Conservation (phyloP, 2,329 filamentous ascomycete genomes). For the Curvularia lunata region DNA sequence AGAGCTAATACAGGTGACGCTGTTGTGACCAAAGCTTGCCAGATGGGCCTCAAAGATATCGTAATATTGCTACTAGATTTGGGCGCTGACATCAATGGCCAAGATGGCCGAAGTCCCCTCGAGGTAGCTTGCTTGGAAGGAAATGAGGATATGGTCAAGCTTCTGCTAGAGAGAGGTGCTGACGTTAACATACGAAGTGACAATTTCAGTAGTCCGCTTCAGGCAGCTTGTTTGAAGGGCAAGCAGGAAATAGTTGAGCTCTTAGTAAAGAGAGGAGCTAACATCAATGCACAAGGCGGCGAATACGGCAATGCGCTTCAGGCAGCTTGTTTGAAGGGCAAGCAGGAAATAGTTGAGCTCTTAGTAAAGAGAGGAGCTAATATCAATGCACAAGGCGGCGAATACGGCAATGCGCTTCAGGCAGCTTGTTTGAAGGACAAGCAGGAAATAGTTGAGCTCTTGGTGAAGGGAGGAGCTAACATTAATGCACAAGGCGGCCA, state of each 20-base stretch:
- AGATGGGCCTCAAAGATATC: neutral
- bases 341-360: neutral
- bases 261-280: neutral
- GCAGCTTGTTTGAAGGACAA: neutral
- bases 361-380: neutral
- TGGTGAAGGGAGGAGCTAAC: neutral
- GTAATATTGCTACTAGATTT: neutral
- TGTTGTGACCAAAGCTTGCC: neutral
- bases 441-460: neutral
- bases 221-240: neutral
- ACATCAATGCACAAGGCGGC: neutral
- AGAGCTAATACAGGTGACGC: neutral
- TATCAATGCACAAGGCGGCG: neutral
- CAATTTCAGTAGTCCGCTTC: neutral
- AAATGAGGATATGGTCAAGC: neutral
- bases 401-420: slow-evolving; percentile 6
- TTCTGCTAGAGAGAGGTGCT: slow-evolving; percentile 9
- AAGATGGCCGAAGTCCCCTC: neutral
- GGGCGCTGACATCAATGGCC: neutral
- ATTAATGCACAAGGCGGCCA: neutral
- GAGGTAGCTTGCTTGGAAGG: neutral
- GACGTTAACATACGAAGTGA: neutral
- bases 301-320: neutral
- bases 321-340: neutral
- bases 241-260: neutral